These are phyloP conservation scores for Mortierella sp. DNA, from an alignment of 371 early-diverging fungal species.

Conservation along the genomic window DNA sequence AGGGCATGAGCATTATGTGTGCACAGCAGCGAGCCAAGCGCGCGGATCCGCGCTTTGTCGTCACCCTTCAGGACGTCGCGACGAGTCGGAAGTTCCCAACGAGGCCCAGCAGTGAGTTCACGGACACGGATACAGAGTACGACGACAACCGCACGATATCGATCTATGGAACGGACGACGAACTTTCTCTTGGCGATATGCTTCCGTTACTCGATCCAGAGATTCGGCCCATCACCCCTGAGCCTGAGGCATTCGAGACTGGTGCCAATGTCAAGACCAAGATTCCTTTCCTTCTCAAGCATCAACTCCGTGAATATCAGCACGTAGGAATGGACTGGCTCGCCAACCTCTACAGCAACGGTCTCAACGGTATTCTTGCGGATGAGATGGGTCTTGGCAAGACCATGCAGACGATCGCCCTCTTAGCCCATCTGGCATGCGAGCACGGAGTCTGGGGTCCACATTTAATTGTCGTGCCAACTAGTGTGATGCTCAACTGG, in stretches of 20 bases:
- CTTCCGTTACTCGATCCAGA: constrained; percentile 46
- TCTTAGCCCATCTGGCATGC: constrained; percentile 84
- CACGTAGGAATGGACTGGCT: constrained; percentile 87
- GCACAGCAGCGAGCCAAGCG: constrained; percentile 27
- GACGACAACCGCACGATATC: constrained; percentile 56
- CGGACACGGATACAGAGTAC: constrained; percentile 56
- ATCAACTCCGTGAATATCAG: constrained; percentile 83
- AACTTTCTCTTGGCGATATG: constrained; percentile 52
- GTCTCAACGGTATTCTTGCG: constrained; percentile 97
- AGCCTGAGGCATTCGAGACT: constrained; percentile 34
- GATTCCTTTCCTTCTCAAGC: constrained; percentile 75
- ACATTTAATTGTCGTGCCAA: constrained; percentile 94
- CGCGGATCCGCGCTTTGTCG: constrained; percentile 51
- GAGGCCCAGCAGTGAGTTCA: constrained; percentile 53
- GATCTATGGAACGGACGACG: constrained; percentile 53
- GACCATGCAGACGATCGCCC: constrained; percentile 97
- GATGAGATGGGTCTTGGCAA: constrained; percentile 99
- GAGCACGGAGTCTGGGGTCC: constrained; percentile 86
- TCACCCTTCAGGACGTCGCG: constrained; percentile 51
- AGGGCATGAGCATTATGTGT: constrained; percentile 43
- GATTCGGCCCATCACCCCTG: constrained; percentile 29
- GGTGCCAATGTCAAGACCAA: constrained; percentile 66
- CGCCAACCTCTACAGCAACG: constrained; percentile 93
- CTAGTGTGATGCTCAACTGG: constrained; percentile 96
- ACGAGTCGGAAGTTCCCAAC: constrained; percentile 51